A percentile compares a stretch with the other conserved stretches of the same genome.
Evolutionary conservation across 176 grass and related monocot species (phyloP).

Genomic region (Phyllostachys edulis): DNA sequence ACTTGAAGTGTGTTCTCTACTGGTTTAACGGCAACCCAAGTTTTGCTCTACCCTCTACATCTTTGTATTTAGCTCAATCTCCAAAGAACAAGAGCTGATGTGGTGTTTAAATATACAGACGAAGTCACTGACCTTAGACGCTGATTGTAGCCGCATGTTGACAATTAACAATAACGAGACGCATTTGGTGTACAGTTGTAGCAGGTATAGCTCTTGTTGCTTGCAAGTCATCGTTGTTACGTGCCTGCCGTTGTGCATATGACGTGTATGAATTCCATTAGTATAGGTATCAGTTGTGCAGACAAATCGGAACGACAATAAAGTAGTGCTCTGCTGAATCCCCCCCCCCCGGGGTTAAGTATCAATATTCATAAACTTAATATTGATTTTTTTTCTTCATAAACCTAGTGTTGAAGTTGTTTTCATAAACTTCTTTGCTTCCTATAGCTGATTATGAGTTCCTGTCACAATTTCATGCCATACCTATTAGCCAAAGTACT

Average conservation of each 20-base stretch:
- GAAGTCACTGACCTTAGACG: background rate
- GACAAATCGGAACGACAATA: background rate
- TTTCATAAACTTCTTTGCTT: background rate
- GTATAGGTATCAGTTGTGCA: background rate
- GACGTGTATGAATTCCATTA: background rate
- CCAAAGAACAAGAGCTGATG: conserved; percentile 43
- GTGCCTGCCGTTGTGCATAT: background rate
- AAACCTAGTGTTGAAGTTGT: too few relatives aligned
- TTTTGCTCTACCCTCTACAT: conserved; percentile 54
- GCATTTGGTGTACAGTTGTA: background rate
- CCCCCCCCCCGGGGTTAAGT: background rate
- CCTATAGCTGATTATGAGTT: background rate
- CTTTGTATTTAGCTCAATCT: conserved; percentile 27
- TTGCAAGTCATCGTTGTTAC: background rate
- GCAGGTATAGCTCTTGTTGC: background rate
- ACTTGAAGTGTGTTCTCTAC: conserved; percentile 94
- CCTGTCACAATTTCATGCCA: background rate
- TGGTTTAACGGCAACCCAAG: conserved; percentile 93
- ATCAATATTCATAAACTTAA: background rate
- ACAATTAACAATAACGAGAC: too few relatives aligned
- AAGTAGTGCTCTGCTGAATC: background rate
- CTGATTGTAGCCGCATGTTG: too few relatives aligned
- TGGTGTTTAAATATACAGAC: background rate
- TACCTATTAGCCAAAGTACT: background rate
- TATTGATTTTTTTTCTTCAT: too few relatives aligned